A percentile compares a stretch with the other conserved stretches of the same genome.
These are phyloP conservation scores for Gloeopeniophorella convolvens DNA, from an alignment of 768 basidiomycete species.

Conservation along the genomic window DNA sequence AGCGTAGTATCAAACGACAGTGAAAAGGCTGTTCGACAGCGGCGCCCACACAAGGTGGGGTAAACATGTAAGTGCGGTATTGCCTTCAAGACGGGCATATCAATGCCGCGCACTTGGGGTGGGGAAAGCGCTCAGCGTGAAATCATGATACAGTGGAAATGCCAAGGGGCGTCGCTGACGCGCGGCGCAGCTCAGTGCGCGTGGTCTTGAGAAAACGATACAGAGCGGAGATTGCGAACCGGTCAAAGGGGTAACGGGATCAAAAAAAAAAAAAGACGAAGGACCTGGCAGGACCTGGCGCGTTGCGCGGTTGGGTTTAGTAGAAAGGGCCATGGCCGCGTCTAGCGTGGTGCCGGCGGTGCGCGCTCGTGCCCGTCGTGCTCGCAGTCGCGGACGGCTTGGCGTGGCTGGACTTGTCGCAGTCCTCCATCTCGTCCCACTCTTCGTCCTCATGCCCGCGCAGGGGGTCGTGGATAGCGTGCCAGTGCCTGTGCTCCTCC, in stretches of 20 bases:
- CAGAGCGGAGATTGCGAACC: not conserved
- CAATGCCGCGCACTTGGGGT: not conserved
- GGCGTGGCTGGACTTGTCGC: not conserved
- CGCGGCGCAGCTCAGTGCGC: not conserved
- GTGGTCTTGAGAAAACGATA: not conserved
- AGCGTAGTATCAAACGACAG: no score
- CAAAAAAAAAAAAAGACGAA: not conserved
- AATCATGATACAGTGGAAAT: no score
- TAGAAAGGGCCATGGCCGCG: not conserved
- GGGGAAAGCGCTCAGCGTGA: not conserved
- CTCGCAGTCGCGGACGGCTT: not conserved
- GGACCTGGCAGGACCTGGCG: not conserved
- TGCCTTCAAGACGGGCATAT: no score
- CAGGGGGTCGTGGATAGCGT: no score
- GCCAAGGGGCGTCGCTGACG: slow-evolving; percentile 7
- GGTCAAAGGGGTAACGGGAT: not conserved
- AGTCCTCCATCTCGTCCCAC: not conserved
- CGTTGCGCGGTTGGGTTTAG: no score
- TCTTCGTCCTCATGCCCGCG: no score
- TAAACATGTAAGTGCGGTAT: not conserved
- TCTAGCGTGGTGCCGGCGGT: not conserved
- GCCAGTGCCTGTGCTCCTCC: no score
- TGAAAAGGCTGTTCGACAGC: no score
- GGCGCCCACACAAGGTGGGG: not conserved
- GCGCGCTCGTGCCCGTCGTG: not conserved